Percentiles rank a stretch among this genome's conserved stretches.
Evolutionary conservation across 805 yeast genomes (phyloP).

Genomic region (Candida loeiensis): DNA sequence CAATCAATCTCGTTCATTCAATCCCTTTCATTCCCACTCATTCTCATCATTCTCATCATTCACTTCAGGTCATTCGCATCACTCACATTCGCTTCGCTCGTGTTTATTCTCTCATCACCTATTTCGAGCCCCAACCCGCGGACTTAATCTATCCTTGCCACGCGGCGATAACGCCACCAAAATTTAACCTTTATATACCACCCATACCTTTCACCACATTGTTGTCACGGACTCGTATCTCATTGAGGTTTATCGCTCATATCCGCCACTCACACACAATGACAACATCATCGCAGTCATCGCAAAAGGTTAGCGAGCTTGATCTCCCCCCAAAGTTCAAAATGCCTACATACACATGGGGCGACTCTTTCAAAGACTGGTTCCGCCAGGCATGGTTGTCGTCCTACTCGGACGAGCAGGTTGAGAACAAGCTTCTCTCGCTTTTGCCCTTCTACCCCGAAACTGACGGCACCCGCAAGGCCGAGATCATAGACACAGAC

Average conservation of each 20-base stretch:
- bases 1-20: too few species aligned
- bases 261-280: too few species aligned
- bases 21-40: too few species aligned
- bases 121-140: too few species aligned
- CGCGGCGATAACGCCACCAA: not conserved
- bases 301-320: conserved; percentile 2
- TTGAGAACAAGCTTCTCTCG: conserved; percentile 46
- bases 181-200: not conserved
- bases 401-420: conserved; percentile 23
- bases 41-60: too few species aligned
- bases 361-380: conserved; percentile 26
- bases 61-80: too few species aligned
- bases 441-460: conserved; percentile 57
- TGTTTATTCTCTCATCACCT: too few species aligned
- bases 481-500: conserved; percentile 50
- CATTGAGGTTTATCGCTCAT: too few species aligned
- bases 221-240: too few species aligned
- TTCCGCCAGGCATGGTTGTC: conserved; percentile 21
- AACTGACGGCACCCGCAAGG: conserved; percentile 45
- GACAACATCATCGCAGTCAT: not conserved
- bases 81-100: too few species aligned
- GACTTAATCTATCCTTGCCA: not conserved
- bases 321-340: conserved; percentile 1
- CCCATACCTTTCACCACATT: not conserved
- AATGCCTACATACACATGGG: conserved; percentile 4